Base-by-base conservation (phyloP, 495 filamentous ascomycete genomes). In the Daldinia childiae region DNA sequence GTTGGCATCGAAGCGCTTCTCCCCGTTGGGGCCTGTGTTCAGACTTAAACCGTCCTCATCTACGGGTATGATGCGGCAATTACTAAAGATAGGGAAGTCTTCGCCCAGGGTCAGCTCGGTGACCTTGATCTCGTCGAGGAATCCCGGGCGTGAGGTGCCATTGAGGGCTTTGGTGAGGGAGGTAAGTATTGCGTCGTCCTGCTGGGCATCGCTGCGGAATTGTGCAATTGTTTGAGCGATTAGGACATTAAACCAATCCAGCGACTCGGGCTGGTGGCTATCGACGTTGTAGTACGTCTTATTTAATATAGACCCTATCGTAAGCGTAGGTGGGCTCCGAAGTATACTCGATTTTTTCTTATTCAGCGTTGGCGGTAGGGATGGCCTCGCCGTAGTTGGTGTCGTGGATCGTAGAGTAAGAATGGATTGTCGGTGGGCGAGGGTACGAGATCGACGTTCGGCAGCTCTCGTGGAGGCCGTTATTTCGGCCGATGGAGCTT, bases 181-280 rank as follows among this genome's bases (percentile, higher is more conserved):
- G n/a, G 87, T 90, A n/a, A 99, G 87, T 24, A 99, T 94, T 6
- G 95, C 96, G 74, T 93, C 92, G 75, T 97, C 94, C 58, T 93
- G 88, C 29, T 92, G 86, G 26, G 95, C 95, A 74, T 98, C 96
- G 66, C 90, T 89, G 56, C 95, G 87, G 76, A 98, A 94, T 76
- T 98, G 96, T 3, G 96, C 95, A 58, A 99, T 94, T 0, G 96
- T 96, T 82, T 99, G 95, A 6, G 95, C 96, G 60, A 98, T 90
- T 62, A 99, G 85, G 26, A 99, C 95, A 79, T 99, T 99, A 85
- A 99, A 98, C 95, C 95, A 99, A 78, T 99, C 95, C 71, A 99
- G 82, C n/a, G 90, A 93, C 80, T 99, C 95, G n/a, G 95, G 96
- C 79, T 97, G 95, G 78, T 99, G 95, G 43, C 91, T 92, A 64